Conservation (phyloP, 768 basidiomycete genomes). For the Crepidotus variabilis region DNA sequence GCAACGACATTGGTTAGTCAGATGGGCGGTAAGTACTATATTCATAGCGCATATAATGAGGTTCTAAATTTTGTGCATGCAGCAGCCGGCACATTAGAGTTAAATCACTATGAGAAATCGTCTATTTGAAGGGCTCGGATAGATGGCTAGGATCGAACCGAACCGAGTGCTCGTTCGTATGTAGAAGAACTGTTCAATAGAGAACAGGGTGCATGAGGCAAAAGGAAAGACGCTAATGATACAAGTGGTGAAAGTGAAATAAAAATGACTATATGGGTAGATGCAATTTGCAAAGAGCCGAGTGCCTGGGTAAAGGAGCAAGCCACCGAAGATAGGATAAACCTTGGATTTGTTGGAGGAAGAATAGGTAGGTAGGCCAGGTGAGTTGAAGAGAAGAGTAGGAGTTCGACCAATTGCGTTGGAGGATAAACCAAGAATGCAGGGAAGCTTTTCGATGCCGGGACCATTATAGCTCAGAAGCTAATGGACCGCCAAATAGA, state of each 20-base stretch:
- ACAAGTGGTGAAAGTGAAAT: conserved; percentile 23
- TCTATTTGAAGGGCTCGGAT: no score
- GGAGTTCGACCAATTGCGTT: neutral
- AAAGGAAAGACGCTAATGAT: conserved; percentile 25
- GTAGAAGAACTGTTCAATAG: neutral
- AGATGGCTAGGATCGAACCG: neutral
- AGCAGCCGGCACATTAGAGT: no score
- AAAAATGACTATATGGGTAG: conserved; percentile 12
- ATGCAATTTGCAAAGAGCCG: conserved; percentile 7
- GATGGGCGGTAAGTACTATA: no score
- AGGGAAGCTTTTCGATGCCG: neutral
- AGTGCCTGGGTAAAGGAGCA: neutral
- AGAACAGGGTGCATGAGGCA: neutral
- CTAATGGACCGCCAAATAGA: neutral
- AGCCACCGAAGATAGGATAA: neutral
- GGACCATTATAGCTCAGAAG: neutral
- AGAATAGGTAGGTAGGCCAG: no score
- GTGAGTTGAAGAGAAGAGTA: neutral
- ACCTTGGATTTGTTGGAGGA: no score
- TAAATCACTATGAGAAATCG: no score
- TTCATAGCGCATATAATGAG: no score
- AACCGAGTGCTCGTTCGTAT: neutral
- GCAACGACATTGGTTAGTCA: no score
- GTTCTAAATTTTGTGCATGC: no score
- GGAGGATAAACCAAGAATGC: neutral